These are phyloP conservation scores for Blastomyces silverae DNA, from an alignment of 2,329 filamentous ascomycete genomes.

Conservation along the genomic window DNA sequence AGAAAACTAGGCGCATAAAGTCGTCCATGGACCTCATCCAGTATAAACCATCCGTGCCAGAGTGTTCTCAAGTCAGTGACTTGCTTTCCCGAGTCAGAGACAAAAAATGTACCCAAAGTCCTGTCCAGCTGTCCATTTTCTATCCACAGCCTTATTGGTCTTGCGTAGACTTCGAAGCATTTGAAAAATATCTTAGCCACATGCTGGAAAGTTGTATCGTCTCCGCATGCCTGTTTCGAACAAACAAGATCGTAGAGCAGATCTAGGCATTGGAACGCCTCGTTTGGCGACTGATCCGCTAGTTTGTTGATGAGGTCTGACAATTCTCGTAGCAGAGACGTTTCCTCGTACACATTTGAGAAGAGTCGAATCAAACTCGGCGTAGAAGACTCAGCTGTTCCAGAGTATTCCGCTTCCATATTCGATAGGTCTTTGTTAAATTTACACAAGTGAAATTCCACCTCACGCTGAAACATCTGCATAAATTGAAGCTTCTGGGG, in stretches of 20 bases:
- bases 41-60: conserved; percentile 68
- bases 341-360: conserved; percentile 49
- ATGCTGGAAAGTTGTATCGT: conserved; percentile 54
- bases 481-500: conserved; percentile 52
- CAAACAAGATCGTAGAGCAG: conserved; percentile 65
- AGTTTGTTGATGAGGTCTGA: conserved; percentile 56
- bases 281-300: conserved; percentile 38
- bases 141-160: conserved; percentile 78
- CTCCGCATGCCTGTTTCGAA: conserved; percentile 62
- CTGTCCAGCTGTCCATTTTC: conserved; percentile 63
- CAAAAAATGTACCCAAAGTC: conserved; percentile 67
- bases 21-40: conserved; percentile 53
- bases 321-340: conserved; percentile 54
- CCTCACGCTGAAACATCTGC: conserved; percentile 63
- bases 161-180: conserved; percentile 75
- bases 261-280: conserved; percentile 70
- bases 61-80: conserved; percentile 55
- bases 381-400: conserved; percentile 47
- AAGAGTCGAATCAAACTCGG: conserved; percentile 62
- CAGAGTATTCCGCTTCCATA: conserved; percentile 56
- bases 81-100: conserved; percentile 53
- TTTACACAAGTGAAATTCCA: conserved; percentile 50
- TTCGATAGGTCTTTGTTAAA: conserved; percentile 55
- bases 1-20: conserved; percentile 70
- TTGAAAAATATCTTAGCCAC: conserved; percentile 67